Evolutionary conservation across 2,329 filamentous ascomycete species (phyloP).

Genomic region (Tolypocladium inflatum): DNA sequence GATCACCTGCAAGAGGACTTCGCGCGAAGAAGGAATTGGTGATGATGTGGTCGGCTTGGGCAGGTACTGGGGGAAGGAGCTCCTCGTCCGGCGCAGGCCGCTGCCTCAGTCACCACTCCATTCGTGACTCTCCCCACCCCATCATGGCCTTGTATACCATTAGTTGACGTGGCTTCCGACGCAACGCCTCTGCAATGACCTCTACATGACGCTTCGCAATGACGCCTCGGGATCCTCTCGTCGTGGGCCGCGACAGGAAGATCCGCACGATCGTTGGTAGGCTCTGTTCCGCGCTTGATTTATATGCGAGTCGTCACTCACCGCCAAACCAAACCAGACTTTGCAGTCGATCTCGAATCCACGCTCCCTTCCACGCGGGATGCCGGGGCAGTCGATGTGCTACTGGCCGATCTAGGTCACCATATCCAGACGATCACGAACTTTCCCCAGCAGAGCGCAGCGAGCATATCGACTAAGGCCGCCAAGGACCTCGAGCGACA

Average conservation of each 20-base stretch:
- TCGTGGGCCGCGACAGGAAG: slow-evolving; percentile 12
- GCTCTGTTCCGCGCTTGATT: background rate
- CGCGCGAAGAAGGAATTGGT: background rate
- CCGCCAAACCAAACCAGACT: slow-evolving; percentile 11
- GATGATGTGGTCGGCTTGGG: background rate
- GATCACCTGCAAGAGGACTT: background rate
- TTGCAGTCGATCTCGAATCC: slow-evolving; percentile 15
- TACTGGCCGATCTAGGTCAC: slow-evolving; percentile 19
- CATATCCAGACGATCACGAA: slow-evolving; percentile 14
- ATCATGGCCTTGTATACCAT: background rate
- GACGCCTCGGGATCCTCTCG: slow-evolving; percentile 8
- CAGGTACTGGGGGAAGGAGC: background rate
- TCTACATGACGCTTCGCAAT: slow-evolving; percentile 6
- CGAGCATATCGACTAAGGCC: background rate
- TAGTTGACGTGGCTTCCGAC: background rate
- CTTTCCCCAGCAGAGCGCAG: slow-evolving; percentile 2
- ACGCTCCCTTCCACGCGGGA: slow-evolving; percentile 10
- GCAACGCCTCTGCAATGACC: background rate
- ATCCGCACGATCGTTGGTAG: slow-evolving; percentile 13
- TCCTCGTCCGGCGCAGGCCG: background rate
- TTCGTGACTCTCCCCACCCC: background rate
- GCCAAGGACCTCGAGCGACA: slow-evolving; percentile 39
- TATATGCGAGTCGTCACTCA: background rate
- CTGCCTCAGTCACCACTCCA: background rate
- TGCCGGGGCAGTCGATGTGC: slow-evolving; percentile 31